Percentiles rank a stretch among this genome's conserved stretches.
Evolutionary conservation across 495 filamentous ascomycete genomes (phyloP).

Genomic region (Penicillium paradoxum): DNA sequence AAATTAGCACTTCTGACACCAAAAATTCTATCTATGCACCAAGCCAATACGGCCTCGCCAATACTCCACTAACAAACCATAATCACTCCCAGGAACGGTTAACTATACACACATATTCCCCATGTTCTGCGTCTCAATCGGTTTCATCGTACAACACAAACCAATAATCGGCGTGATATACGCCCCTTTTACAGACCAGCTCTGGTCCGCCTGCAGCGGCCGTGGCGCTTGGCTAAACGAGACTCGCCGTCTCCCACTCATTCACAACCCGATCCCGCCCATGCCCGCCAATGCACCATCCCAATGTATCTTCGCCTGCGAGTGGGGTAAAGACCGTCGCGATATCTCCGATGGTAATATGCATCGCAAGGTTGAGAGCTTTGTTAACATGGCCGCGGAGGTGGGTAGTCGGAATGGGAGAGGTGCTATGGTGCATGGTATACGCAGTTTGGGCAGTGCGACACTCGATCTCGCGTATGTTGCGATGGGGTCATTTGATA

Average conservation of each 20-base stretch:
- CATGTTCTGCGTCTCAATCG: constrained; percentile 69
- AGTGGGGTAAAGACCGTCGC: constrained; percentile 68
- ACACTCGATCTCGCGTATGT: constrained; percentile 53
- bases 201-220: constrained; percentile 57
- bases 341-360: constrained; percentile 58
- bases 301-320: constrained; percentile 63
- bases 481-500: constrained; percentile 54
- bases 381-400: constrained; percentile 65
- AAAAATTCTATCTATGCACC: not conserved
- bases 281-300: constrained; percentile 58
- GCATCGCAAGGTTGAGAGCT: constrained; percentile 62
- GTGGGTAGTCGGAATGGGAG: constrained; percentile 52
- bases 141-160: constrained; percentile 49
- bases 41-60: not conserved
- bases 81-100: constrained; percentile 45
- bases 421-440: constrained; percentile 58
- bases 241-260: constrained; percentile 51
- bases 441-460: constrained; percentile 57
- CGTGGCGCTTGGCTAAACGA: constrained; percentile 64
- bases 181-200: constrained; percentile 58
- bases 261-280: constrained; percentile 53
- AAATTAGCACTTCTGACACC: not conserved
- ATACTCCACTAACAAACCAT: not conserved
- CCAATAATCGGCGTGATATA: constrained; percentile 63
- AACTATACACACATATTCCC: constrained; percentile 71